Evolutionary conservation across 371 early-diverging fungal genomes (phyloP), one percentile per base, ranked within the genome.

Genomic region (Lichtheimia ornata): DNA sequence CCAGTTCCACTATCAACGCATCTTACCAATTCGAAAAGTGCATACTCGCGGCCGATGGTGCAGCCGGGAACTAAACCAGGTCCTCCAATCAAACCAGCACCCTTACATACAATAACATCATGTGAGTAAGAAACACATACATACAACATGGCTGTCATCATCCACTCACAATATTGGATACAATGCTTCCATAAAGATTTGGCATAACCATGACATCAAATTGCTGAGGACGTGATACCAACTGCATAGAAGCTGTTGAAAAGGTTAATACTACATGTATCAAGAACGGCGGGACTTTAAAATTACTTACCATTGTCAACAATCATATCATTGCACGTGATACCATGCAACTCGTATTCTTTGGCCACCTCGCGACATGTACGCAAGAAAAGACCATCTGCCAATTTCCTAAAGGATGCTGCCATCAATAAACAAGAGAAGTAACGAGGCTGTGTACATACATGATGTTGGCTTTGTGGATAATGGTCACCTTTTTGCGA

Each of bases 381-480:
- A 62, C 92, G 90, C 60, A 98, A 84, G 86, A 98, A 98, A 54
- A 98, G 89, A 65, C 98, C 98, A 77, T 98, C 98, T 44, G 91
- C 95, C 59, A 96, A 85, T 84, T 98, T 98, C 91, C 91, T 90
- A 69, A 4, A 9, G 5, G 14, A 45, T 24, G 14, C 15, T 35
- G 13, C 11, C 27, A 27, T 47, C 17, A 2, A 18, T 42, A 35
- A 15, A 35, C n/a, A 0, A 47, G 7, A 50, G 27, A n/a, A 42
- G n/a, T 14, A 52, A 15, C 25, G 14, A 20, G 25, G 2, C 9
- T 5, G 1, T 2, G 2, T 35, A 63, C 76, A 58, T 75, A 87
- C 98, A 98, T 98, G 77, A 98, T 98, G 85, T 98, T 98, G 76
- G 98, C 98, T 86, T 98, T 98, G 89, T 98, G 98, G 64, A 98